Percentiles rank a stretch among this genome's conserved stretches.
Evolutionary conservation across 2,329 filamentous ascomycete species (phyloP).

Genomic region (Nemania diffusa): DNA sequence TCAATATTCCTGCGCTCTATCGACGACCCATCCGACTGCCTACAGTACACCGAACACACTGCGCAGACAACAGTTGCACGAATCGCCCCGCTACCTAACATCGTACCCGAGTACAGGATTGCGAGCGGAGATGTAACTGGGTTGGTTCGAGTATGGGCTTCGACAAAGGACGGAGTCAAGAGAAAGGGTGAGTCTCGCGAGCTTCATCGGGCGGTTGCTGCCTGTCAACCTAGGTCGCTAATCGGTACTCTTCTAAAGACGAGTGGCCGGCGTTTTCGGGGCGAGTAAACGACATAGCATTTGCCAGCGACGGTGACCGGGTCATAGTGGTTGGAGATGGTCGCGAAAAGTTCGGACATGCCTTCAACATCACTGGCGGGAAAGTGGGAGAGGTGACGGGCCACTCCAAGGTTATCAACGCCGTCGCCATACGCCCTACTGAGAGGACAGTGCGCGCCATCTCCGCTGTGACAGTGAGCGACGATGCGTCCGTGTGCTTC

Average conservation of each 20-base stretch:
- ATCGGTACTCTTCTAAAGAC: conserved; percentile 55
- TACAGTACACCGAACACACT: conserved; percentile 94
- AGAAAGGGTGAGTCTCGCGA: conserved; percentile 74
- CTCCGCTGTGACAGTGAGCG: conserved; percentile 88
- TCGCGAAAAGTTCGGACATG: conserved; percentile 91
- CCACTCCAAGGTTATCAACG: conserved; percentile 90
- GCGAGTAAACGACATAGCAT: conserved; percentile 94
- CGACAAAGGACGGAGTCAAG: conserved; percentile 77
- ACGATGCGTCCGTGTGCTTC: conserved; percentile 91
- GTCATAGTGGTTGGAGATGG: conserved; percentile 97
- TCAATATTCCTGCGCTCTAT: conserved; percentile 96
- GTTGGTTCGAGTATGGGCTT: conserved; percentile 91
- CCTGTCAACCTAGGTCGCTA: conserved; percentile 20
- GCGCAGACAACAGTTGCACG: conserved; percentile 89
- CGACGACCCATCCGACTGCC: conserved; percentile 84
- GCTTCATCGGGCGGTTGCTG: neutral
- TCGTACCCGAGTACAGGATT: conserved; percentile 74
- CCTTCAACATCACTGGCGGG: conserved; percentile 93
- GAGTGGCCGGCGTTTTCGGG: conserved; percentile 96
- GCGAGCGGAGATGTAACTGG: conserved; percentile 91
- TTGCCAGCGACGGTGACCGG: conserved; percentile 96
- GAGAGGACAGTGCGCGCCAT: conserved; percentile 70
- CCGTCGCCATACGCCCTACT: conserved; percentile 87
- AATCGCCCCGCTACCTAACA: conserved; percentile 83
- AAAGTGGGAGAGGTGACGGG: conserved; percentile 96